Conservation (phyloP, 2,329 filamentous ascomycete species). For the Penicillium concentricum region DNA sequence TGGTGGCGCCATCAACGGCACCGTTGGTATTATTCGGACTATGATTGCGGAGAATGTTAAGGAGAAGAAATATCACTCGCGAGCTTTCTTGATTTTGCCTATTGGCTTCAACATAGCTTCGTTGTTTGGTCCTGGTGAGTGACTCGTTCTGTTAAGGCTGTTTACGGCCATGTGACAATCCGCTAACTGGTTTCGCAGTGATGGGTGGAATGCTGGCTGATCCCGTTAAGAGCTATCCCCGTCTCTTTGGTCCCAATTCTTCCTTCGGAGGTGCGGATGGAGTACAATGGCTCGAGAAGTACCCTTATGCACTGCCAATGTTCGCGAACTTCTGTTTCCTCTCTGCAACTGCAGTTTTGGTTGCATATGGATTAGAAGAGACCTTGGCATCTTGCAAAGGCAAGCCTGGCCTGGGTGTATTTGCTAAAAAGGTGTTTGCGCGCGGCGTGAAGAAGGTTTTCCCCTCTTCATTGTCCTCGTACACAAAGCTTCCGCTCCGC, state of each 20-base stretch:
- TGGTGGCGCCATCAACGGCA: conserved; percentile 69
- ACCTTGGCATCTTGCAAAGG: conserved; percentile 50
- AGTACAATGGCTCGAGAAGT: conserved; percentile 61
- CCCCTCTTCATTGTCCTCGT: conserved; percentile 33
- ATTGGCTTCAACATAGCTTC: conserved; percentile 68
- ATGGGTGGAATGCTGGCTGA: conserved; percentile 68
- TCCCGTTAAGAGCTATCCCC: conserved; percentile 62
- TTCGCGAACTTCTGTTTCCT: conserved; percentile 63
- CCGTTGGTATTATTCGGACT: conserved; percentile 70
- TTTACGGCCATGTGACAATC: conserved; percentile 40
- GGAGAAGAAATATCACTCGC: conserved; percentile 62
- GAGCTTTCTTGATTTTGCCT: conserved; percentile 59
- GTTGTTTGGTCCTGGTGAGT: conserved; percentile 49
- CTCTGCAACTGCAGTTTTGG: conserved; percentile 52
- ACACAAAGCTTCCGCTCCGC: conserved; percentile 35
- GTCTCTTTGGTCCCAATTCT: conserved; percentile 60
- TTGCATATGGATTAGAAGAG: conserved; percentile 67
- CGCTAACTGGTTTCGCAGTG: conserved; percentile 37
- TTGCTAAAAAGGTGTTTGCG: conserved; percentile 29
- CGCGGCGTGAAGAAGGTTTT: conserved; percentile 27
- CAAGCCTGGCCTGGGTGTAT: conserved; percentile 47
- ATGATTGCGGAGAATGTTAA: conserved; percentile 70
- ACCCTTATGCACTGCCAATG: conserved; percentile 69
- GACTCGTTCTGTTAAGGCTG: conserved; percentile 34
- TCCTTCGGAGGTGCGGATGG: conserved; percentile 56